Evolutionary conservation across 371 early-diverging fungal species (phyloP).

Genomic region (Apophysomyces sp.): DNA sequence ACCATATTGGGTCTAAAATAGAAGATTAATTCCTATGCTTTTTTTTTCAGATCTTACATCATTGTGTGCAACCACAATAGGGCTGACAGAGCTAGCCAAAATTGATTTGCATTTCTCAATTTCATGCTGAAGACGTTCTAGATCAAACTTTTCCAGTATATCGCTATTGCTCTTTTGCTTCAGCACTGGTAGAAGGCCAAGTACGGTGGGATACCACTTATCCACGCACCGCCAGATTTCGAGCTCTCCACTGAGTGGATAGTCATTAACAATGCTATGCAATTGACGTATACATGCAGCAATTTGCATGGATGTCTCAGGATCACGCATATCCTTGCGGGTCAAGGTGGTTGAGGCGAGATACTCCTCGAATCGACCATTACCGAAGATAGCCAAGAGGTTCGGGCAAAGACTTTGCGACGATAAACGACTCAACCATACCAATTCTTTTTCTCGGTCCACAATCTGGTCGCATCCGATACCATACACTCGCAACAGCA

Average conservation of each 20-base stretch:
- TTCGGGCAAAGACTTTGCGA: conserved; percentile 56
- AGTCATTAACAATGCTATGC: conserved; percentile 68
- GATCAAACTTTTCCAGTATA: conserved; percentile 28
- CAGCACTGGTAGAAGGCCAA: conserved; percentile 3
- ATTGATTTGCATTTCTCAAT: conserved; percentile 40
- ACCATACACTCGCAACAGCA: conserved; percentile 81
- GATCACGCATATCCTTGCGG: conserved; percentile 65
- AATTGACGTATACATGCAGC: conserved; percentile 73
- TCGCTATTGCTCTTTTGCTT: conserved; percentile 21
- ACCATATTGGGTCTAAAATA: conserved; percentile 74
- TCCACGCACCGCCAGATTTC: conserved; percentile 68
- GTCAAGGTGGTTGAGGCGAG: conserved; percentile 76
- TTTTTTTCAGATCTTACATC: conserved; percentile 20
- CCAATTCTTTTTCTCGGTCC: conserved; percentile 76
- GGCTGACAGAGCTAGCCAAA: conserved; percentile 27
- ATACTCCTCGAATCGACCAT: conserved; percentile 88
- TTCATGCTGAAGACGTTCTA: conserved; percentile 35
- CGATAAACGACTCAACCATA: conserved; percentile 76
- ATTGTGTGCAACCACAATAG: conserved; percentile 69
- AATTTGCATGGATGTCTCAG: conserved; percentile 67
- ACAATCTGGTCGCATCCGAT: conserved; percentile 77
- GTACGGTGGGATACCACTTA: conserved; percentile 18
- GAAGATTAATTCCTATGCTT: not conserved
- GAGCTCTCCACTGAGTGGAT: conserved; percentile 51
- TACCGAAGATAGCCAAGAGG: conserved; percentile 78